Percentiles rank a stretch among this genome's conserved stretches.
phyloP scores from a whole-genome alignment of 805 yeast species.

The Ogataea ganodermae region DNA sequence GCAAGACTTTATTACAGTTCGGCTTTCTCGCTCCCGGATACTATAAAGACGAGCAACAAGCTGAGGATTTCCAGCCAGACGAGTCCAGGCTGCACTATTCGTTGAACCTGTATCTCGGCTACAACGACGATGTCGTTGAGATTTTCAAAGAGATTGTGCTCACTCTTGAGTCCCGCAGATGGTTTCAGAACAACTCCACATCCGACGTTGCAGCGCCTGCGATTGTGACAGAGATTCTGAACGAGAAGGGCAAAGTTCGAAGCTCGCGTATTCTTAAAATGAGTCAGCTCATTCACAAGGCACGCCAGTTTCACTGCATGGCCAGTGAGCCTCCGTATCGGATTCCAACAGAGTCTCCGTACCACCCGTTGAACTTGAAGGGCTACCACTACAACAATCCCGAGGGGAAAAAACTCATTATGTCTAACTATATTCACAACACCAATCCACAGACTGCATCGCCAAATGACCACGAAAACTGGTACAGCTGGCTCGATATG shows the following conservation, averaged over 20 bases:
- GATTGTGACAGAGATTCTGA: slow-evolving; percentile 19
- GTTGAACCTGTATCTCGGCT: slow-evolving; percentile 38
- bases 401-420: slow-evolving; percentile 21
- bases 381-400: slow-evolving; percentile 32
- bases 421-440: slow-evolving; percentile 29
- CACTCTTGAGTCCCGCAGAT: slow-evolving; percentile 32
- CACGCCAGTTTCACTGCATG: slow-evolving; percentile 31
- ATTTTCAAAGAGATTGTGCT: slow-evolving; percentile 34
- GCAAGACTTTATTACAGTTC: slow-evolving; percentile 26
- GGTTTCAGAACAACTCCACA: slow-evolving; percentile 9
- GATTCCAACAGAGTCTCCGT: slow-evolving; percentile 29
- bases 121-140: slow-evolving; percentile 37
- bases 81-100: slow-evolving; percentile 7
- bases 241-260: slow-evolving; percentile 24
- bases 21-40: slow-evolving; percentile 35
- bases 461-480: slow-evolving; percentile 28
- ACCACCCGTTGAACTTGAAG: slow-evolving; percentile 32
- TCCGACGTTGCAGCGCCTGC: slow-evolving; percentile 11
- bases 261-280: slow-evolving; percentile 27
- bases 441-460: slow-evolving; percentile 27
- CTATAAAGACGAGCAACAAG: slow-evolving; percentile 9
- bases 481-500: slow-evolving; percentile 40
- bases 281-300: slow-evolving; percentile 27
- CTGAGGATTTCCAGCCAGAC: not conserved
- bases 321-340: slow-evolving; percentile 34